phyloP scores from a whole-genome alignment of 2,329 filamentous ascomycete species.

The Dissoconium aciculare region DNA sequence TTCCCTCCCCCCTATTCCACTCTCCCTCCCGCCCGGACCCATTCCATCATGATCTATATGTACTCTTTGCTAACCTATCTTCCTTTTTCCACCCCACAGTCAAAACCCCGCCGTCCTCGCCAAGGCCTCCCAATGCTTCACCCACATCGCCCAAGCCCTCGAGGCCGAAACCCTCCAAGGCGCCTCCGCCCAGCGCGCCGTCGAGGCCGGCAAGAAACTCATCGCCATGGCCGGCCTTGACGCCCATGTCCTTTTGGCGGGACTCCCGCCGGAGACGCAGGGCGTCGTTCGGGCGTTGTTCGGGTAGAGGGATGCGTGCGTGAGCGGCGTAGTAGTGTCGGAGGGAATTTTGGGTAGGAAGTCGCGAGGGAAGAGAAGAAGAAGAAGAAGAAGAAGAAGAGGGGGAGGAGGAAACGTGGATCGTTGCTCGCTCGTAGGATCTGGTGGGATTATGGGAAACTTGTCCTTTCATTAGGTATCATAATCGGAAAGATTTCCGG shows the following conservation, averaged over 20 bases:
- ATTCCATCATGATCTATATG: no score
- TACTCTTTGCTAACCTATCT: conserved; percentile 6
- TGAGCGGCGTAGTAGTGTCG: no score
- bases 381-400: no score
- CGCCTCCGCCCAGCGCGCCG: conserved; percentile 62
- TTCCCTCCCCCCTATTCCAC: conserved; percentile 1
- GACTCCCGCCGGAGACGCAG: conserved; percentile 67
- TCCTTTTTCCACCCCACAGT: no score
- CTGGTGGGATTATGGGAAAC: no score
- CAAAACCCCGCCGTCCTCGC: conserved; percentile 68
- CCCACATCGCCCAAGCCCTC: conserved; percentile 71
- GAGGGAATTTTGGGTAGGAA: no score
- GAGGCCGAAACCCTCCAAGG: conserved; percentile 83
- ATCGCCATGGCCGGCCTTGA: conserved; percentile 61
- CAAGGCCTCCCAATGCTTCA: conserved; percentile 69
- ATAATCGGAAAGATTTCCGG: no score
- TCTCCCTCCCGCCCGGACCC: conserved; percentile 17
- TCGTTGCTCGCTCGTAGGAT: no score
- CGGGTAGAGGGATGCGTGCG: no score
- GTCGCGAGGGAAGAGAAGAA: no score
- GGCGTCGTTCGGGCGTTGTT: conserved; percentile 35
- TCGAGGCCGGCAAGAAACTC: conserved; percentile 61
- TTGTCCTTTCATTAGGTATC: no score
- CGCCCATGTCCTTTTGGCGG: conserved; percentile 57
- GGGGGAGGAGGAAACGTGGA: no score